Evolutionary conservation across 139 green algal genomes (phyloP).

Genomic region (Closterium sp.): DNA sequence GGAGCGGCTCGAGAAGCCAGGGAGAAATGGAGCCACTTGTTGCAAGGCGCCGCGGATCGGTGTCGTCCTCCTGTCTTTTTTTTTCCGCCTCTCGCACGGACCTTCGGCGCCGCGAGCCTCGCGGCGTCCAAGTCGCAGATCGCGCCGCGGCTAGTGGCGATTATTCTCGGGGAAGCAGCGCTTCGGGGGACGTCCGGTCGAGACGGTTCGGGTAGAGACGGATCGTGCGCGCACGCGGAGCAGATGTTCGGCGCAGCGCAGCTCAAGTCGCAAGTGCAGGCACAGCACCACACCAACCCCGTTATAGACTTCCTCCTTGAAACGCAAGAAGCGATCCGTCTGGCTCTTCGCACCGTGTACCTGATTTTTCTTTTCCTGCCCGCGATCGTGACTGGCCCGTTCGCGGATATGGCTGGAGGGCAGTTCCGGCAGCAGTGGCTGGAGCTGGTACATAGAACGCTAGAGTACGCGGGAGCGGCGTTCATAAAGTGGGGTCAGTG

Average conservation of each 20-base stretch:
- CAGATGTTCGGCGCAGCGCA: neutral
- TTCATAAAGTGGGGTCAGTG: slow-evolving; percentile 98
- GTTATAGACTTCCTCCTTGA: neutral
- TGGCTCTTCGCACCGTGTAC: slow-evolving; percentile 33
- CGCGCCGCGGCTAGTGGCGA: slow-evolving; percentile 20
- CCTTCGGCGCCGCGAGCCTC: slow-evolving; percentile 14
- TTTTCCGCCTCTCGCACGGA: slow-evolving; percentile 22
- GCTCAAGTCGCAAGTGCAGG: neutral
- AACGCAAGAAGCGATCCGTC: slow-evolving; percentile 18
- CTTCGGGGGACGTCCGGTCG: neutral
- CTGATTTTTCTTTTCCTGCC: slow-evolving; percentile 47
- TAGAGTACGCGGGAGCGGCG: slow-evolving; percentile 44
- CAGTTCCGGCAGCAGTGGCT: slow-evolving; percentile 24
- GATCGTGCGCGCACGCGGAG: neutral
- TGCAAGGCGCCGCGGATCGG: neutral
- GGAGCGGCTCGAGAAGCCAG: neutral
- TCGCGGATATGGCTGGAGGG: neutral
- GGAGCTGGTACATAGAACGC: slow-evolving; percentile 17
- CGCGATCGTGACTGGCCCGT: slow-evolving; percentile 16
- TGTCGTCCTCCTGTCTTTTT: neutral
- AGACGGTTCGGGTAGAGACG: neutral
- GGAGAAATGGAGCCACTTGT: neutral
- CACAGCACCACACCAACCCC: neutral
- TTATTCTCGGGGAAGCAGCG: slow-evolving; percentile 32
- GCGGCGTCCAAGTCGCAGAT: slow-evolving; percentile 27